phyloP scores from a whole-genome alignment of 2,329 filamentous ascomycete species.

The Bipolaris oryzae region DNA sequence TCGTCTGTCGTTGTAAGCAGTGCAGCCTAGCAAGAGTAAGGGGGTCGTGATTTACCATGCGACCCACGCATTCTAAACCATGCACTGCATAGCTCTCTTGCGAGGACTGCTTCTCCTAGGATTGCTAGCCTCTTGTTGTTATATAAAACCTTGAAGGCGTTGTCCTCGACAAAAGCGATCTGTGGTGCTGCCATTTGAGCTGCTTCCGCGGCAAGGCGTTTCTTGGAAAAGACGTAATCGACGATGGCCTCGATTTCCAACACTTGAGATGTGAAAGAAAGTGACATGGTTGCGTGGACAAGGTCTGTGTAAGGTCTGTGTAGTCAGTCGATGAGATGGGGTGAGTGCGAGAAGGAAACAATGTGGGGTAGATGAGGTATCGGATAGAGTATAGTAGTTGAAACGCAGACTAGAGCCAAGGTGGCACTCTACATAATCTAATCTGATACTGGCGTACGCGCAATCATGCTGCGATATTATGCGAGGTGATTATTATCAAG shows the following conservation, averaged over 20 bases:
- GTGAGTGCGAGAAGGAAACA: not conserved
- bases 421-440: not conserved
- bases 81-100: constrained; percentile 9
- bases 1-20: not conserved
- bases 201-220: constrained; percentile 17
- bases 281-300: not conserved
- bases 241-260: constrained; percentile 12
- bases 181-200: constrained; percentile 18
- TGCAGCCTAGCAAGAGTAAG: not conserved
- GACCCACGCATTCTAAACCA: constrained; percentile 18
- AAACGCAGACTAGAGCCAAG: not conserved
- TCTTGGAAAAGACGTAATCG: constrained; percentile 15
- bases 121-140: constrained; percentile 22
- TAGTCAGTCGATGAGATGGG: not conserved
- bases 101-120: constrained; percentile 16
- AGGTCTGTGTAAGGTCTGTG: not conserved
- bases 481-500: not conserved
- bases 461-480: not conserved
- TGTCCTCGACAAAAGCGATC: not conserved
- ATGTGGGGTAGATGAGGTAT: not conserved
- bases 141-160: not conserved
- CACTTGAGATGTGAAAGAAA: not conserved
- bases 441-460: not conserved
- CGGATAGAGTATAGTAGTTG: not conserved
- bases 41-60: constrained; percentile 4